Evolutionary conservation across 139 green algal genomes (phyloP).

Genomic region (Choricystis sp.): DNA sequence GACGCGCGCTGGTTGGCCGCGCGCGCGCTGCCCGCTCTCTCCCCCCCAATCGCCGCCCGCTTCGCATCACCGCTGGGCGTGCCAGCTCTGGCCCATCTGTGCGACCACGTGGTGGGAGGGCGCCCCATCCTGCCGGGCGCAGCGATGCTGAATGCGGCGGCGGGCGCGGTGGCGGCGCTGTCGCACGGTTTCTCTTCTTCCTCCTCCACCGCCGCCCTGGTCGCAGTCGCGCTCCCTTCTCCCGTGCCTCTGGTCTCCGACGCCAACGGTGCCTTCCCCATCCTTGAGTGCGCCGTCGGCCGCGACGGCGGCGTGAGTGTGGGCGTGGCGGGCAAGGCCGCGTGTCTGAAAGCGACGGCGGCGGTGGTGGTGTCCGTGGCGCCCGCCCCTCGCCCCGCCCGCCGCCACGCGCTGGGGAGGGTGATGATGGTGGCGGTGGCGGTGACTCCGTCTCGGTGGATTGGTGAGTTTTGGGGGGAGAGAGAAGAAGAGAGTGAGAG

Average conservation of each 20-base stretch:
- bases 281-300: neutral
- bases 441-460: no score
- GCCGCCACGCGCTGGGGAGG: no score
- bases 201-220: slow-evolving; percentile 8
- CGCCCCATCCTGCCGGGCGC: slow-evolving; percentile 45
- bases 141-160: slow-evolving; percentile 36
- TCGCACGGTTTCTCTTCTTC: no score
- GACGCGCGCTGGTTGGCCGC: slow-evolving; percentile 2
- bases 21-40: neutral
- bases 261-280: no score
- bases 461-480: no score
- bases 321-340: neutral
- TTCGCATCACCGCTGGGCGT: neutral
- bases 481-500: no score
- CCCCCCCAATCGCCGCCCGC: neutral
- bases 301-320: neutral
- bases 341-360: neutral
- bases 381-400: no score
- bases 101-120: slow-evolving; percentile 43
- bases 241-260: slow-evolving; percentile 10
- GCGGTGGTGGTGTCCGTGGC: neutral
- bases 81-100: slow-evolving; percentile 23
- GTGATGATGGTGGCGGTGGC: no score
- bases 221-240: slow-evolving; percentile 19
- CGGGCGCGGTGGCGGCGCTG: slow-evolving; percentile 2